Evolutionary conservation across 2,329 filamentous ascomycete genomes (phyloP).

Genomic region (Coniochaeta prunicola): DNA sequence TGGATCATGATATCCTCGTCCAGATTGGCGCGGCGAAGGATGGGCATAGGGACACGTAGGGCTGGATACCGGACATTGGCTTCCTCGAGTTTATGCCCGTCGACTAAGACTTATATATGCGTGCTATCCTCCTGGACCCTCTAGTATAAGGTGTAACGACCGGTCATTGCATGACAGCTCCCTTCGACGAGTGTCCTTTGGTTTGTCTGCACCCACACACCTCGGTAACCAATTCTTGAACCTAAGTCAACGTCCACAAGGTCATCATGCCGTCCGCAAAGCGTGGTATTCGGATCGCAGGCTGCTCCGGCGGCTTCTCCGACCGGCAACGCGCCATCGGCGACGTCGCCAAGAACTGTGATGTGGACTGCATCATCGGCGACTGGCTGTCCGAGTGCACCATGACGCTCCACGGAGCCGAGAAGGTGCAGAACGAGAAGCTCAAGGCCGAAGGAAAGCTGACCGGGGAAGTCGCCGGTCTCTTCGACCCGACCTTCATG

Average conservation of each 20-base stretch:
- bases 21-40: neutral
- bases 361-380: constrained; percentile 23
- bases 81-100: neutral
- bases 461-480: constrained; percentile 10
- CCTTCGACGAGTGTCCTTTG: neutral
- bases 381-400: constrained; percentile 24
- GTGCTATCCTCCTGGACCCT: neutral
- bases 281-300: constrained; percentile 31
- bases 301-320: constrained; percentile 33
- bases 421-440: constrained; percentile 17
- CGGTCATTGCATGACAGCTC: neutral
- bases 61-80: neutral
- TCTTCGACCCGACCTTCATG: constrained; percentile 24
- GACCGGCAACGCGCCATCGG: constrained; percentile 33
- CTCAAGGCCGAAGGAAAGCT: constrained; percentile 14
- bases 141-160: neutral
- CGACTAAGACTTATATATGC: neutral
- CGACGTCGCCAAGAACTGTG: constrained; percentile 29
- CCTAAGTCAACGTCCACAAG: neutral
- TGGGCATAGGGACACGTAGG: neutral
- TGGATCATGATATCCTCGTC: neutral
- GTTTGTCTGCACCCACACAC: neutral
- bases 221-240: neutral
- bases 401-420: constrained; percentile 22
- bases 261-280: constrained; percentile 16